Percentiles rank a stretch among this genome's conserved stretches.
Evolutionary conservation across 2,329 filamentous ascomycete species (phyloP).

Genomic region (Fusarium heterosporum): DNA sequence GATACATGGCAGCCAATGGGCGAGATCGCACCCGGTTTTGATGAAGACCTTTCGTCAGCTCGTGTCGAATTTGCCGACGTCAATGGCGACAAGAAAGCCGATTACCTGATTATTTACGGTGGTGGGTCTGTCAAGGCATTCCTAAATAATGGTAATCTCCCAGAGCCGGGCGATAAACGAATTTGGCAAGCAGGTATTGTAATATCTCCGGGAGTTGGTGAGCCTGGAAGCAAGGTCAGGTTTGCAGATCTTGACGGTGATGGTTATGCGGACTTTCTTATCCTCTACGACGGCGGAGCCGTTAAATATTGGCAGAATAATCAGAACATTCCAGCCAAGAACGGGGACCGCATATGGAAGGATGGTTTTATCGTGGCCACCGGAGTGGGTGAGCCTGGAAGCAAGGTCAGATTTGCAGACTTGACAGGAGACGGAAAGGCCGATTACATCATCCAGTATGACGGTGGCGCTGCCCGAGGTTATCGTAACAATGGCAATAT

Average conservation of each 20-base stretch:
- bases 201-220: constrained; percentile 17
- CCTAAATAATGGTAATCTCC: neutral
- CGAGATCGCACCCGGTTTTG: constrained; percentile 10
- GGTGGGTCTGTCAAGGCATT: constrained; percentile 21
- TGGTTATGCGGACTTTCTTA: constrained; percentile 16
- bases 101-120: constrained; percentile 36
- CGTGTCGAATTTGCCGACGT: constrained; percentile 26
- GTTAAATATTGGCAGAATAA: constrained; percentile 27
- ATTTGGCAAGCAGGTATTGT: constrained; percentile 12
- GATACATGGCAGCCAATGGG: constrained; percentile 13
- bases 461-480: constrained; percentile 18
- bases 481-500: constrained; percentile 23
- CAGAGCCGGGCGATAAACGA: neutral
- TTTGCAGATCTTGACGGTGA: constrained; percentile 39
- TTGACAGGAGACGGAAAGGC: constrained; percentile 24
- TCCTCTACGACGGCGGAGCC: constrained; percentile 19
- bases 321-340: constrained; percentile 12
- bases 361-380: constrained; percentile 14
- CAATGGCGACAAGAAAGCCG: constrained; percentile 23
- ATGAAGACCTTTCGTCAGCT: neutral
- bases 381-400: constrained; percentile 17
- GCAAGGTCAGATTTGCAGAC: constrained; percentile 23
- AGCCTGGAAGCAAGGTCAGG: constrained; percentile 17
- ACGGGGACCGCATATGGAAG: constrained; percentile 26
- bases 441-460: constrained; percentile 25